Evolutionary conservation across 1,139 yeast genomes (phyloP), one percentile per base, ranked within the genome.

Genomic region (Lodderomyces metapsilosis): DNA sequence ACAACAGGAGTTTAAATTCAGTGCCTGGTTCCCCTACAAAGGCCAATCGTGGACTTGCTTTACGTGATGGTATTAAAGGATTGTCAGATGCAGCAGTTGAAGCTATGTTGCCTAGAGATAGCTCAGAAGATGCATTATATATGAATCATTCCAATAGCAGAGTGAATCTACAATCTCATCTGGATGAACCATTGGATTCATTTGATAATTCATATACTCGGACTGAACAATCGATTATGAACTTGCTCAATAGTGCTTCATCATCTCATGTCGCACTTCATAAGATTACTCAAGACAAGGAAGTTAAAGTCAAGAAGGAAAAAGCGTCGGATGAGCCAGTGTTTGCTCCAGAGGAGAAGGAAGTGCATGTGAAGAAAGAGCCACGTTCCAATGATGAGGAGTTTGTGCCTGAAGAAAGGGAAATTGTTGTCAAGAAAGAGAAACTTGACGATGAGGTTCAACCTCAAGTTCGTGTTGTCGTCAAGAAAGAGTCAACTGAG

Each of bases 1-100:
- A 59, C 20, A 71, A 70, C 48, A 54, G 76, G 38, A 48, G 53
- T 6, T 59, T 72, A 37, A 56, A 59, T 11, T 63, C 71, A 1
- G 51, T 57, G 5, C 47, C 49, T 8, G 55, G 56, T 12, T 52
- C 55, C 21, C 53, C 53, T 11, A 45, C 47, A 2, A 50, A 51
- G 12, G 47, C 58, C 3, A 52, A 56, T 18, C 58, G 54, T 25
- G 76, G 76, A 2, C 49, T 70, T 3, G 59, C 62, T 43, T 54
- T 72, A 42, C 68, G 67, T 46, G 76, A 71, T 49, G 78, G 78
- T 9, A 68, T 72, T 23, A 69, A 68, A 45, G 77, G 77, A 1
- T 66, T 71, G 41, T 57, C 75, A 1, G 74, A 71, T 47, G 61
- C 62, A 24, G 43, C 67, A 39, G 74, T 71, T 9, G 70, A 62